These are phyloP conservation scores for Vinca minor DNA, from an alignment of 257 asterid genomes.

Conservation along the genomic window DNA sequence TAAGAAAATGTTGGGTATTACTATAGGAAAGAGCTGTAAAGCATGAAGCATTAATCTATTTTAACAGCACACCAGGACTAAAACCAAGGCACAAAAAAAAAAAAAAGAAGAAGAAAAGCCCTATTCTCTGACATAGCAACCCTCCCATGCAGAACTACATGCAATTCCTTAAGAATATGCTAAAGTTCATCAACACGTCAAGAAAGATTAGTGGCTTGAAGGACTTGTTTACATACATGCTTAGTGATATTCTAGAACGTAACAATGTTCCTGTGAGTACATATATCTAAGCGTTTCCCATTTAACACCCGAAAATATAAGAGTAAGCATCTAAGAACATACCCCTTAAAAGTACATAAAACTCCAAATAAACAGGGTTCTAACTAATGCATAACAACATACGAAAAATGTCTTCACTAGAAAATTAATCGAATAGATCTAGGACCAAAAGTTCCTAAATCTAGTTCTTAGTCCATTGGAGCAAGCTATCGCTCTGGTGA, in stretches of 20 bases:
- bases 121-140: neutral
- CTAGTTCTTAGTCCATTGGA: conserved; percentile 21
- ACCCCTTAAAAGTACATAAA: conserved; percentile 14
- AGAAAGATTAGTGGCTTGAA: neutral
- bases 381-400: conserved; percentile 8
- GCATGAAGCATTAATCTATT: neutral
- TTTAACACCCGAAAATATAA: conserved; percentile 6
- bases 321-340: conserved; percentile 3
- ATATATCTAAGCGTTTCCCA: conserved; percentile 10
- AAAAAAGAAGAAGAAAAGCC: no score
- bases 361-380: conserved; percentile 2
- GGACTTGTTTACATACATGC: neutral
- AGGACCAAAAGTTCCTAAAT: conserved; percentile 1
- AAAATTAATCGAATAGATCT: conserved; percentile 3
- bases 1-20: no score
- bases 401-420: conserved; percentile 4
- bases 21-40: neutral
- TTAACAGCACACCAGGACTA: no score
- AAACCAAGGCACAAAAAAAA: neutral
- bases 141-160: neutral
- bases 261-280: conserved; percentile 9
- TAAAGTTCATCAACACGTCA: neutral
- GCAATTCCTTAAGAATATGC: neutral
- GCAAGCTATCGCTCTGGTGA: conserved; percentile 37
- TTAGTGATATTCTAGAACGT: neutral